phyloP scores from a whole-genome alignment of 371 early-diverging fungal genomes.

The Mucor ambiguus region DNA sequence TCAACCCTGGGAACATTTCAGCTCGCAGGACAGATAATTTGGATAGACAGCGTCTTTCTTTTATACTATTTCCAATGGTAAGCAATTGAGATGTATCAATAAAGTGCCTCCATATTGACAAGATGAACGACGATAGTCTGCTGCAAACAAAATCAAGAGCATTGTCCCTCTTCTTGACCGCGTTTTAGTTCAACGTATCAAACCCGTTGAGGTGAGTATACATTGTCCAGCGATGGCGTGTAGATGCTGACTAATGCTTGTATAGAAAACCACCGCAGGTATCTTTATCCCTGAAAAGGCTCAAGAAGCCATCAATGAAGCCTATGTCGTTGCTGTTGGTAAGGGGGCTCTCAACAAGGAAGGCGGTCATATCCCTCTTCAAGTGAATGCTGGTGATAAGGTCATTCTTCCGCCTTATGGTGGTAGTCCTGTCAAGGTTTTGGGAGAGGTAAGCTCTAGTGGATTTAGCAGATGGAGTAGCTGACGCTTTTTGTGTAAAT shows the following conservation, averaged over 20 bases:
- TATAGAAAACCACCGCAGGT: conserved; percentile 93
- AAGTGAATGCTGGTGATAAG: conserved; percentile 89
- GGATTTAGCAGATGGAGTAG: background rate
- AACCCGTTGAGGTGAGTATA: conserved; percentile 84
- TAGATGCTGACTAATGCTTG: background rate
- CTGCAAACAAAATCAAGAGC: conserved; percentile 54
- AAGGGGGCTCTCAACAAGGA: conserved; percentile 89
- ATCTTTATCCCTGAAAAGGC: conserved; percentile 97
- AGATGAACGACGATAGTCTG: conserved; percentile 25
- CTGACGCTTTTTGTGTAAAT: background rate
- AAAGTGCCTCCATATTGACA: background rate
- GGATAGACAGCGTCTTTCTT: background rate
- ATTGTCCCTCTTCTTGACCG: conserved; percentile 88
- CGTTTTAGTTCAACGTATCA: conserved; percentile 94
- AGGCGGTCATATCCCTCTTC: conserved; percentile 80
- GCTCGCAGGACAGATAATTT: background rate
- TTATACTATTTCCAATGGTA: background rate
- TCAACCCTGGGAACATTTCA: conserved; percentile 4
- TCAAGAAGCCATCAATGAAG: conserved; percentile 95
- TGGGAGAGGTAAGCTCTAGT: conserved; percentile 64
- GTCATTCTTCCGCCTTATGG: conserved; percentile 95
- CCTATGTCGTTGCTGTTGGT: conserved; percentile 91
- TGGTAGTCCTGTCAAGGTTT: conserved; percentile 90
- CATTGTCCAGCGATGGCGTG: background rate
- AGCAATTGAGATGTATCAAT: background rate